Conservation (phyloP, 805 yeast species). For the Candida ovalis region DNA sequence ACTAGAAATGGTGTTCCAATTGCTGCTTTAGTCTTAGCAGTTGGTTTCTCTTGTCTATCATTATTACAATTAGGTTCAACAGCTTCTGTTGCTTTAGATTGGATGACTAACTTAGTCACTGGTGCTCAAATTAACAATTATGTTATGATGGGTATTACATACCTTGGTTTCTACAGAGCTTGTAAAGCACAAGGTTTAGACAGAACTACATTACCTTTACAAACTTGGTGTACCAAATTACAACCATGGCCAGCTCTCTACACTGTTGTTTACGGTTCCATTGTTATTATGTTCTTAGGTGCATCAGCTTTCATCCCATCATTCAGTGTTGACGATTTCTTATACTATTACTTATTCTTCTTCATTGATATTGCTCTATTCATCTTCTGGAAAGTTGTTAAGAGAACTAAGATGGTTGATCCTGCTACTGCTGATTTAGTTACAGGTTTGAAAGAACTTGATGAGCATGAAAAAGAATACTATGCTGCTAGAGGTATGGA, state of each 20-base stretch:
- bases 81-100: constrained; percentile 27
- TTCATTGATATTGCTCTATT: constrained; percentile 37
- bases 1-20: constrained; percentile 55
- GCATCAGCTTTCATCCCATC: constrained; percentile 37
- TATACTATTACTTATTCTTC: constrained; percentile 41
- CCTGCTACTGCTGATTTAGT: constrained; percentile 45
- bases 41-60: constrained; percentile 24
- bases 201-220: constrained; percentile 41
- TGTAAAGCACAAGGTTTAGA: constrained; percentile 52
- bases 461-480: constrained; percentile 41
- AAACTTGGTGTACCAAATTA: constrained; percentile 45
- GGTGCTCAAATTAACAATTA: constrained; percentile 29
- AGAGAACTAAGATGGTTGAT: constrained; percentile 35
- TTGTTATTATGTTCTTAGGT: constrained; percentile 38
- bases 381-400: constrained; percentile 35
- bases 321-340: constrained; percentile 38
- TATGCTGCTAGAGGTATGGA: constrained; percentile 13
- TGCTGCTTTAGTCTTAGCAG: constrained; percentile 34
- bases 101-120: constrained; percentile 31
- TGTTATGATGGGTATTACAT: constrained; percentile 41
- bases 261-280: constrained; percentile 28
- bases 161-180: constrained; percentile 60
- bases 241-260: constrained; percentile 31
- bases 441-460: constrained; percentile 44
- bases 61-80: constrained; percentile 35